Base-by-base conservation (phyloP, 75 land plant species). In the Adiantum capillusveneris region DNA sequence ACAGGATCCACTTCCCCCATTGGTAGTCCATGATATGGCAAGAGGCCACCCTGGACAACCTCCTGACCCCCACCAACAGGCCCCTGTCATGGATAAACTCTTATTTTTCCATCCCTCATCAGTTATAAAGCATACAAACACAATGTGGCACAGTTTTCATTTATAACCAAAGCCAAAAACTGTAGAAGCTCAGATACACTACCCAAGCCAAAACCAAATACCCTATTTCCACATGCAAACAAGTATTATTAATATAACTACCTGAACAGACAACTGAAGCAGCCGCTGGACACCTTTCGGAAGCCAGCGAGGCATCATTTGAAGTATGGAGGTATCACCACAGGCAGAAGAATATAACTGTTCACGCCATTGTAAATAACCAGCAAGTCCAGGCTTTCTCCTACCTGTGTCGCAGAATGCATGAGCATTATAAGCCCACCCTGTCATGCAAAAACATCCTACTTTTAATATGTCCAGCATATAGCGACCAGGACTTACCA, bases 261-360 rank as follows among this genome's bases (percentile, higher is more conserved):
- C 99, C 99, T 95, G 88, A 26, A 90, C 76, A 67, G 77, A 79
- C 13, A 86, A 75, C 69, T 78, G 83, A 70, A 95, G 55, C 43
- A 95, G 70, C 65, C 78, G 78, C 27, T 78, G 65, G 0, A 86
- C 65, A 53, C 73, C 34, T 68, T 82, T 84, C 3, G 99, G 80
- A 62, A 90, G 79, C 90, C 96, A 89, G 31, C 70, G 74, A 11
- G 99, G 99, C 18, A 90, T 70, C 78, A 95, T 79, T 59, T 82
- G 88, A 25, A 79, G 20, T 42, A 95, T 65, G 27, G 96, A 86
- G 59, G 91, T 75, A 62, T 86, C 99, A 58, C 74, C 78, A 45
- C 75, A 83, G 68, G 86, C 58, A 59, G 99, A 86, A 27, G 71
- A 71, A 60, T 86, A 90, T 25, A 95, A 69, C 30, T 60, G 53